These are phyloP conservation scores for Aspergillus ustus DNA, from an alignment of 2,329 filamentous ascomycete species.

Conservation along the genomic window DNA sequence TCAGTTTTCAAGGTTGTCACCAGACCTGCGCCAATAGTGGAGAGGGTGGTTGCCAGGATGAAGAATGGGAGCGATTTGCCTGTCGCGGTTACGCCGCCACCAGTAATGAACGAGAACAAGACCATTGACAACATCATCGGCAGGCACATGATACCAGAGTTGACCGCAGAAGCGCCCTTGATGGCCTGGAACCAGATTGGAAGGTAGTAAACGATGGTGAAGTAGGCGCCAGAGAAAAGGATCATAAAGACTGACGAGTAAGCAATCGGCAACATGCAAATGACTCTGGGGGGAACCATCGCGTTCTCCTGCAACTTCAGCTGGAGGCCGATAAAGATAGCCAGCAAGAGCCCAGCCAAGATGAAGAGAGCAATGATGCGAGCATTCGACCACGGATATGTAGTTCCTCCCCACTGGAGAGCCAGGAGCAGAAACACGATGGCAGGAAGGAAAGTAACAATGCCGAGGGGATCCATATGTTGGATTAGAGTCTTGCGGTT, in stretches of 20 bases:
- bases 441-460: constrained; percentile 33
- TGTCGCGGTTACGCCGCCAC: background rate
- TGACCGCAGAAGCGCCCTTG: constrained; percentile 46
- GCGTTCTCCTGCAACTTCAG: too few relatives aligned
- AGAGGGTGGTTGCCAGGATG: constrained; percentile 34
- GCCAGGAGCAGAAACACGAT: constrained; percentile 30
- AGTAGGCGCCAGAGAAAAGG: constrained; percentile 57
- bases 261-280: too few relatives aligned
- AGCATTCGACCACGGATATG: constrained; percentile 13
- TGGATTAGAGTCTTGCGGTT: constrained; percentile 40
- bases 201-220: constrained; percentile 57
- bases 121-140: constrained; percentile 41
- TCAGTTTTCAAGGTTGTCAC: constrained; percentile 39
- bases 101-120: constrained; percentile 24
- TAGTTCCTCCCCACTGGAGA: constrained; percentile 30
- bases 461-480: constrained; percentile 43
- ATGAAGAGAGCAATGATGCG: too few relatives aligned
- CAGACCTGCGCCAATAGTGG: constrained; percentile 41
- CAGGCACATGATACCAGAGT: constrained; percentile 49
- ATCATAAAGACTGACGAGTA: too few relatives aligned
- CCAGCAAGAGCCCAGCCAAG: too few relatives aligned
- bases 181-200: constrained; percentile 55
- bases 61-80: constrained; percentile 36
- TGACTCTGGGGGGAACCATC: too few relatives aligned
- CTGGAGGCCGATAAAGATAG: too few relatives aligned